Evolutionary conservation across 257 asterid species (phyloP).

Genomic region (Solanum peruvianum): DNA sequence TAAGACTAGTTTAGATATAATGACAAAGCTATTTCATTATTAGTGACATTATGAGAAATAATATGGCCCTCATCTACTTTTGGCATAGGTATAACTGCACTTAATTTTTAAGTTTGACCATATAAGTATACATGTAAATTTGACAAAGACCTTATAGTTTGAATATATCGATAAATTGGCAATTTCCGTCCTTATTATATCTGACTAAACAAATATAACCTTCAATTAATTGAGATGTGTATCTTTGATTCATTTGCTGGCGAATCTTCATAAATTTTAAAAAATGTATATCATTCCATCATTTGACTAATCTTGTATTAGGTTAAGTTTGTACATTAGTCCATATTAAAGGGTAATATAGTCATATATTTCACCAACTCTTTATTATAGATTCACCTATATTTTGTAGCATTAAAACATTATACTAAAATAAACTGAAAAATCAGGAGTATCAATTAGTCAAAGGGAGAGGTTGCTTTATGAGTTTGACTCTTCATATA

Average conservation of each 20-base stretch:
- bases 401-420: background rate
- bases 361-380: background rate
- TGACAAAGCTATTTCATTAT: background rate
- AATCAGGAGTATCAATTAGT: constrained; percentile 9
- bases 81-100: background rate
- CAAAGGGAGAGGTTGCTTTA: constrained; percentile 15
- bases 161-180: background rate
- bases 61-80: background rate
- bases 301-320: background rate
- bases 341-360: background rate
- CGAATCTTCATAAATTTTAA: background rate
- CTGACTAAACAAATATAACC: background rate
- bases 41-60: background rate
- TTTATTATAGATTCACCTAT: background rate
- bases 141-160: background rate
- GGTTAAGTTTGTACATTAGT: background rate
- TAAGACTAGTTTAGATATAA: background rate
- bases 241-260: background rate
- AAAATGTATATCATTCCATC: background rate
- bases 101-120: background rate
- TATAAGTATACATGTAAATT: background rate
- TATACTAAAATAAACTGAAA: constrained; percentile 5
- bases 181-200: background rate
- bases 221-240: background rate
- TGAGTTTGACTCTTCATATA: constrained; percentile 9